These are phyloP conservation scores for Danielia reshetovae DNA, from an alignment of 805 yeast species.

Conservation along the genomic window DNA sequence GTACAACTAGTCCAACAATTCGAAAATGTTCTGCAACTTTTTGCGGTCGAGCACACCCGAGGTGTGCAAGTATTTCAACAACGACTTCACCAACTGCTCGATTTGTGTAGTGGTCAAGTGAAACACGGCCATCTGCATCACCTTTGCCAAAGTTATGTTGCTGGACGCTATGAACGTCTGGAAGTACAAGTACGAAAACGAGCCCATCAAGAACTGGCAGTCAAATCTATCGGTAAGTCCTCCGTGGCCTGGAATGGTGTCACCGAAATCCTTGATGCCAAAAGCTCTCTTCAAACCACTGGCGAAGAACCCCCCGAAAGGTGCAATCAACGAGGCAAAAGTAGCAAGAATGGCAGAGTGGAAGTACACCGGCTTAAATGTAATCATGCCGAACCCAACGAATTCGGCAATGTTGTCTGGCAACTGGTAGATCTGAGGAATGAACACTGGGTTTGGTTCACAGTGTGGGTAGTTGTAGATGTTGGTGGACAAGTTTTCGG, in stretches of 20 bases:
- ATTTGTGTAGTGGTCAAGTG: slow-evolving; percentile 67
- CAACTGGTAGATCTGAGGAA: slow-evolving; percentile 71
- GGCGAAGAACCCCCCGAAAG: slow-evolving; percentile 98
- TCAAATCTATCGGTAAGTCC: slow-evolving; percentile 97
- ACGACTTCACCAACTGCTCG: slow-evolving; percentile 53
- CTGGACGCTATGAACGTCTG: slow-evolving; percentile 83
- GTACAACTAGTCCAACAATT: slow-evolving; percentile 33
- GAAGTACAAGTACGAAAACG: slow-evolving; percentile 85
- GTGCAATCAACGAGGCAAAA: slow-evolving; percentile 95
- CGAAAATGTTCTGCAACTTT: slow-evolving; percentile 24
- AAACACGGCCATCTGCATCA: slow-evolving; percentile 72
- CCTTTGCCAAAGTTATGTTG: slow-evolving; percentile 66
- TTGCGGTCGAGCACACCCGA: slow-evolving; percentile 26
- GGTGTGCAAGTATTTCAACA: slow-evolving; percentile 50
- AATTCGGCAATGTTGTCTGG: slow-evolving; percentile 63
- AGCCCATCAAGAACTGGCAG: slow-evolving; percentile 97
- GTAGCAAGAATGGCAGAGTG: slow-evolving; percentile 85
- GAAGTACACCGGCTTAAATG: slow-evolving; percentile 82
- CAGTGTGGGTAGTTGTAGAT: slow-evolving; percentile 65
- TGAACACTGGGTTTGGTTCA: slow-evolving; percentile 84
- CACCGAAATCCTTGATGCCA: slow-evolving; percentile 95
- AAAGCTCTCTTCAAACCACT: slow-evolving; percentile 96
- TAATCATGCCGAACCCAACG: slow-evolving; percentile 44
- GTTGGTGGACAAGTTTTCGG: slow-evolving; percentile 58
- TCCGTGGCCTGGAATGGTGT: slow-evolving; percentile 98